Evolutionary conservation across 176 grass and related monocot species (phyloP).

Genomic region (Oryza nivara): DNA sequence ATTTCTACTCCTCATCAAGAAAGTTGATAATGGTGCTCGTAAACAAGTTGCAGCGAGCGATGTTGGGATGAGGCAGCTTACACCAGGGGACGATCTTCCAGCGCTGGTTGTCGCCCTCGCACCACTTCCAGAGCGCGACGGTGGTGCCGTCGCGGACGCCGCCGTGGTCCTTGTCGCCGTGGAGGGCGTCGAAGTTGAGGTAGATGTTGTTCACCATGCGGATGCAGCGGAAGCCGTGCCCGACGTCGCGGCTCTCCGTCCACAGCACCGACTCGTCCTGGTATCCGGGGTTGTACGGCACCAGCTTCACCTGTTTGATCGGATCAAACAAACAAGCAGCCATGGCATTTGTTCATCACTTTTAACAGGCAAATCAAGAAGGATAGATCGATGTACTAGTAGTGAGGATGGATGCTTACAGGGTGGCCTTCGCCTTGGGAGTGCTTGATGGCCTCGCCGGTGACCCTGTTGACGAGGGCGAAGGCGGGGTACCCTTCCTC

Average conservation of each 20-base stretch:
- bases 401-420: conserved; percentile 30
- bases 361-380: too few species aligned
- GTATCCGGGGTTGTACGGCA: conserved; percentile 69
- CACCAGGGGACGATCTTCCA: conserved; percentile 92
- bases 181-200: conserved; percentile 87
- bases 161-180: conserved; percentile 86
- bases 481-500: conserved; percentile 91
- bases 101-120: conserved; percentile 92
- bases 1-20: conserved; percentile 7
- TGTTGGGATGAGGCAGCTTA: conserved; percentile 32
- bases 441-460: conserved; percentile 87
- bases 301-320: conserved; percentile 60
- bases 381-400: not conserved
- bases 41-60: not conserved
- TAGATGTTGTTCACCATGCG: conserved; percentile 98
- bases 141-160: conserved; percentile 80
- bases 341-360: not conserved
- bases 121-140: conserved; percentile 92
- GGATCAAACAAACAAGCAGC: not conserved
- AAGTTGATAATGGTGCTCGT: not conserved
- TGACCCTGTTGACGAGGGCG: conserved; percentile 78
- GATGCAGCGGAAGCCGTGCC: conserved; percentile 77
- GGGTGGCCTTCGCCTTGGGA: conserved; percentile 72
- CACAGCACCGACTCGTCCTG: conserved; percentile 91
- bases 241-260: conserved; percentile 86